Evolutionary conservation across 306 rosid species (phyloP), one percentile per base, ranked within the genome.

Genomic region (Lathyrus oleraceus): DNA sequence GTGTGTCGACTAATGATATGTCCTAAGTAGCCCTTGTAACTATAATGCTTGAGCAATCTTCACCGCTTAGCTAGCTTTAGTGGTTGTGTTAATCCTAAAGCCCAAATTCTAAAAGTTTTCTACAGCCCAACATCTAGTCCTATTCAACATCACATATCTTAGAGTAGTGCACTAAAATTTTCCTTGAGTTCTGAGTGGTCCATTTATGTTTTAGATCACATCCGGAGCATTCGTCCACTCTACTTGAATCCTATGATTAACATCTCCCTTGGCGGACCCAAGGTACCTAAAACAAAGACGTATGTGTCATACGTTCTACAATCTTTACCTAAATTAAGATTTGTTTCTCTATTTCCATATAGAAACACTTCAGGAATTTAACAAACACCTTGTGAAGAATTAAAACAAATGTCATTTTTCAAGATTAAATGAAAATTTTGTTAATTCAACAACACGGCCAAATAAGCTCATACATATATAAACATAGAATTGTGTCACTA

Each of bases 351-450:
- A 51, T 51, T 51, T 12, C 57, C 57, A 19, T 51, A 19, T 51
- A 53, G 32, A 53, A 53, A 53, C 60, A 53, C 32, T 10, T 53
- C 11, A 21, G 30, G 8, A 47, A n/a, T 5, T 53, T 53, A 17
- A 60, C 63, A 53, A 54, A 40, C 54, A 53, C 38, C 51, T 54
- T 38, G 16, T 38, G 15, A 23, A 38, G 42, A 69, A 21, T 21
- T 20, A 54, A 69, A 69, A 39, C 2, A 58, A 28, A 58, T n/a
- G 20, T 12, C 8, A 39, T 58, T 58, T 39, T 58, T 58, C 32
- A 28, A 58, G 21, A 58, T 58, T 58, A 13, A 58, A n/a, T 7
- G 27, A 69, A 69, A 52, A 51, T 53, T 69, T 52, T 69, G 54
- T 69, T 23, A 16, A 69, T 23, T 53, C 60, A 14, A 32, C 16